A percentile compares a stretch with the other conserved stretches of the same genome.
Conservation (phyloP, 805 yeast genomes). For the Kuraishia ogatae region DNA sequence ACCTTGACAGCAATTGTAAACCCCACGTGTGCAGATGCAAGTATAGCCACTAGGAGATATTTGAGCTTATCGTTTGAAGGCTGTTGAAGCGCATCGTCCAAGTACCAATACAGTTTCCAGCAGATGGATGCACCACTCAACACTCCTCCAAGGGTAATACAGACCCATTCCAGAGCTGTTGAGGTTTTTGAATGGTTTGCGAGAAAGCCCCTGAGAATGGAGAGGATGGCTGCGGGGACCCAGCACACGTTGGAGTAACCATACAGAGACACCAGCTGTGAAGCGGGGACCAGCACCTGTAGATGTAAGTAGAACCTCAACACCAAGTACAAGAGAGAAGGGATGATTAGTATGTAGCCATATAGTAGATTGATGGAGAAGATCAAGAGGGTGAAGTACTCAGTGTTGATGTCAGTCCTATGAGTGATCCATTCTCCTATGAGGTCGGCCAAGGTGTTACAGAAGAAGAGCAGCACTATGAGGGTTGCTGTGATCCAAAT, state of each 20-base stretch:
- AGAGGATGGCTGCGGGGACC: conserved; percentile 70
- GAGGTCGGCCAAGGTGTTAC: conserved; percentile 61
- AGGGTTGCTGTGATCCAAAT: conserved; percentile 87
- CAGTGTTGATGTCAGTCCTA: conserved; percentile 25
- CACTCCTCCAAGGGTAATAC: conserved; percentile 51
- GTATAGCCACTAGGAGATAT: conserved; percentile 26
- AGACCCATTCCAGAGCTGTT: conserved; percentile 48
- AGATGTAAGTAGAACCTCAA: conserved; percentile 49
- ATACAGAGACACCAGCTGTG: conserved; percentile 62
- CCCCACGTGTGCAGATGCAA: conserved; percentile 42
- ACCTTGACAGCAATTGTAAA: conserved; percentile 60
- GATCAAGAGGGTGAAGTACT: conserved; percentile 55
- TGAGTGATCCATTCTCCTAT: conserved; percentile 46
- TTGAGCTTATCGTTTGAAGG: conserved; percentile 13
- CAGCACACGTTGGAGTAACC: conserved; percentile 82
- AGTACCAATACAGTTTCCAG: conserved; percentile 34
- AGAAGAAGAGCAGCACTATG: conserved; percentile 63
- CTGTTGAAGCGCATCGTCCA: conserved; percentile 18
- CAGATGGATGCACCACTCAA: conserved; percentile 51
- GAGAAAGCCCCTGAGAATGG: conserved; percentile 48
- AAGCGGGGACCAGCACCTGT: conserved; percentile 35
- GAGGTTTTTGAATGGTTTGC: conserved; percentile 35
- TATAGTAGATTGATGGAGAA: conserved; percentile 64
- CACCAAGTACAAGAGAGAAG: conserved; percentile 42
- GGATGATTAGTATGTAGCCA: conserved; percentile 67